Conservation (phyloP, 2,329 filamentous ascomycete species). For the Colletotrichum gigasporum region DNA sequence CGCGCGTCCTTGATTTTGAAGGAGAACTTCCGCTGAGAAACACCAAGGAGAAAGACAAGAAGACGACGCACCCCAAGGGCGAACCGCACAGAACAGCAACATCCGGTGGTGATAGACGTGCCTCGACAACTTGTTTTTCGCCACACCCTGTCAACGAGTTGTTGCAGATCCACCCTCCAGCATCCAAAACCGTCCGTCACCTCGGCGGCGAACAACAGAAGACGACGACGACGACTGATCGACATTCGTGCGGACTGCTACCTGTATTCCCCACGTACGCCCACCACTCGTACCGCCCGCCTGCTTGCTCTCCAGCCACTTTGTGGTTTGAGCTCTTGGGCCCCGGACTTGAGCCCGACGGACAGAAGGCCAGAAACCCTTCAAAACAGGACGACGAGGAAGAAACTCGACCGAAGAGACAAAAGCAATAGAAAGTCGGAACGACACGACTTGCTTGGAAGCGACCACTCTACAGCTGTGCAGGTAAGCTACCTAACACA, state of each 20-base stretch:
- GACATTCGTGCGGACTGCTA: slow-evolving; percentile 15
- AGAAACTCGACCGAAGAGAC: neutral
- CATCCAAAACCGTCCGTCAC: neutral
- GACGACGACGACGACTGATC: slow-evolving; percentile 21
- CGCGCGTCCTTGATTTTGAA: too few relatives aligned
- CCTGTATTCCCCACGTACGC: slow-evolving; percentile 26
- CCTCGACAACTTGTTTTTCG: neutral
- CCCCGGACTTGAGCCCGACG: slow-evolving; percentile 12
- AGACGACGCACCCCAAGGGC: neutral
- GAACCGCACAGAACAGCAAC: neutral
- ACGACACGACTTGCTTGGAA: neutral
- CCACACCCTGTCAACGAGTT: slow-evolving; percentile 3
- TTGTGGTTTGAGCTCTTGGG: slow-evolving; percentile 8
- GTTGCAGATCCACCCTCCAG: slow-evolving; percentile 6
- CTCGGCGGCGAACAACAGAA: slow-evolving; percentile 1
- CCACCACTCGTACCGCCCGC: slow-evolving; percentile 4
- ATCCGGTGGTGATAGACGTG: too few relatives aligned
- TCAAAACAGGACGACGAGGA: neutral
- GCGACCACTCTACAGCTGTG: neutral
- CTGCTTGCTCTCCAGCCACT: neutral
- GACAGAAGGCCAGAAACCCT: neutral
- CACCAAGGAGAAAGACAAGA: neutral
- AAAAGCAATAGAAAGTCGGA: neutral
- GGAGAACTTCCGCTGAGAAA: too few relatives aligned
- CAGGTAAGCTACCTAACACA: slow-evolving; percentile 25